phyloP scores from a whole-genome alignment of 2,329 filamentous ascomycete genomes.

The Ambrosiella cleistominuta region DNA sequence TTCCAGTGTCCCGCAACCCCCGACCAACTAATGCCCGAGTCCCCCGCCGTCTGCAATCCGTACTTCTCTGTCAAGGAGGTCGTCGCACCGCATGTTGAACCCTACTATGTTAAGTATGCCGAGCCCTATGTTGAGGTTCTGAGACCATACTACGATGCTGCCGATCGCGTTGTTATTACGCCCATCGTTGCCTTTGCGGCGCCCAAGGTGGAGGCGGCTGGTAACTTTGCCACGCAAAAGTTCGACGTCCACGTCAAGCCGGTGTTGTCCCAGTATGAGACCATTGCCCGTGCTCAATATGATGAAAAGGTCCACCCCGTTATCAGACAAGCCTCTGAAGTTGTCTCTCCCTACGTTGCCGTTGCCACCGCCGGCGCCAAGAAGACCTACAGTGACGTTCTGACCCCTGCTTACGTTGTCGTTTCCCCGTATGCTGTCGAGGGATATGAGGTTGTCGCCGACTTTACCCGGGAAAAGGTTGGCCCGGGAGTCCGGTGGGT shows the following conservation, averaged over 20 bases:
- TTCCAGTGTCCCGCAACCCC: constrained; percentile 64
- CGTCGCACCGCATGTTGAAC: constrained; percentile 57
- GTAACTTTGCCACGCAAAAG: constrained; percentile 47
- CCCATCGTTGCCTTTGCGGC: constrained; percentile 58
- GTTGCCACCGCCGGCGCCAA: constrained; percentile 43
- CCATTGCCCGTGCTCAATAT: constrained; percentile 47
- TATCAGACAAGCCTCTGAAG: constrained; percentile 41
- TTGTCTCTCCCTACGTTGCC: constrained; percentile 55
- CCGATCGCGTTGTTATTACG: constrained; percentile 46
- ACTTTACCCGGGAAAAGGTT: constrained; percentile 50
- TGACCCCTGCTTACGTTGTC: constrained; percentile 61
- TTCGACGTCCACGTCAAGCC: constrained; percentile 71
- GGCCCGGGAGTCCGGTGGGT: constrained; percentile 56
- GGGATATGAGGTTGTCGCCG: constrained; percentile 47
- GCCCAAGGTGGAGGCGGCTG: constrained; percentile 50
- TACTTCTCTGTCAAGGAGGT: constrained; percentile 51
- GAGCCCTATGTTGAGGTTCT: constrained; percentile 64
- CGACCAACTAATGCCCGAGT: constrained; percentile 49
- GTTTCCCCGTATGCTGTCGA: constrained; percentile 56
- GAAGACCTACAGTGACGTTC: constrained; percentile 51
- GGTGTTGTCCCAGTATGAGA: constrained; percentile 48
- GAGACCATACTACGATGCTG: constrained; percentile 53
- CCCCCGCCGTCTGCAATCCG: constrained; percentile 60
- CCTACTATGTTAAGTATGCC: constrained; percentile 73
- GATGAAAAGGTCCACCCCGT: constrained; percentile 55